Conservation (phyloP, 2,329 filamentous ascomycete genomes). For the Trichoderma polysporum region DNA sequence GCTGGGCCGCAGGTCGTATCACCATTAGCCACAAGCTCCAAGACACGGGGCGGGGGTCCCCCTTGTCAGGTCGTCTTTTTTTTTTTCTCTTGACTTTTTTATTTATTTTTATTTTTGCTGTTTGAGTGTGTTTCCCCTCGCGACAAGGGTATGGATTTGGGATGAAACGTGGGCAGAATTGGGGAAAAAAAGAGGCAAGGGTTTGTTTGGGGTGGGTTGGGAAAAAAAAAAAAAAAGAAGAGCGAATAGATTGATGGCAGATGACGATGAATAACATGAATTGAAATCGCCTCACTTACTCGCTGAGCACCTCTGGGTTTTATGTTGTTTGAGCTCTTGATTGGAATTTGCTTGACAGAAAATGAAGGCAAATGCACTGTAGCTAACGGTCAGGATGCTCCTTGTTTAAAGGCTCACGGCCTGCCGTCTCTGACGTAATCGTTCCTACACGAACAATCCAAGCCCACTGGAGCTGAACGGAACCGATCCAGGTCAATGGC, state of each 20-base stretch:
- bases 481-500: background rate
- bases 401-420: background rate
- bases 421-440: conserved; percentile 17
- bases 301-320: background rate
- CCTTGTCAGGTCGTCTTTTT: conserved; percentile 1
- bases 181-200: background rate
- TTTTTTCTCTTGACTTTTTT: background rate
- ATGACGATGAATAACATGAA: background rate
- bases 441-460: background rate
- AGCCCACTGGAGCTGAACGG: conserved; percentile 8
- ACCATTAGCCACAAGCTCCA: background rate
- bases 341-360: background rate
- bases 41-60: conserved; percentile 1
- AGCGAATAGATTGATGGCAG: background rate
- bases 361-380: background rate
- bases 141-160: conserved; percentile 7
- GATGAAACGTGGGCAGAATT: conserved; percentile 17
- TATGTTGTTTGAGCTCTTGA: background rate
- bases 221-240: background rate
- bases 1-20: conserved; percentile 12
- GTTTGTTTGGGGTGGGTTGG: background rate
- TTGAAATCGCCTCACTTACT: background rate
- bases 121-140: background rate
- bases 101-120: background rate
- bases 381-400: background rate